Evolutionary conservation across 345 rosid genomes (phyloP).

Genomic region (Melastoma malabathricum): DNA sequence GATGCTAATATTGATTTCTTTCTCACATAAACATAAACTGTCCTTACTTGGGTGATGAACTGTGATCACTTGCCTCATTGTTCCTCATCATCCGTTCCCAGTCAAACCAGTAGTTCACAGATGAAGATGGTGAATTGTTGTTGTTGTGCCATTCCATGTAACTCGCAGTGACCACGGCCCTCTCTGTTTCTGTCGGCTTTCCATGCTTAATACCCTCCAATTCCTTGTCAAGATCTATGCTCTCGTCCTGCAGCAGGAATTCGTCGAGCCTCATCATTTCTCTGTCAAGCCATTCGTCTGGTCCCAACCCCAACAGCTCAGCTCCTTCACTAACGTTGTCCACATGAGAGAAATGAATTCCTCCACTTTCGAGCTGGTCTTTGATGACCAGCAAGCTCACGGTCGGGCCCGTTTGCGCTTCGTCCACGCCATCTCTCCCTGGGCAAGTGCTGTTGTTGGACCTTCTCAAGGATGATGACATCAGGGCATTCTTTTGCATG

Average conservation of each 20-base stretch:
- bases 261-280: slow-evolving; percentile 45
- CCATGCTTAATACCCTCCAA: background rate
- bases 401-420: background rate
- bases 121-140: too few species aligned
- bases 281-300: slow-evolving; percentile 57
- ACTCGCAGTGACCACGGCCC: too few species aligned
- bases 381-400: background rate
- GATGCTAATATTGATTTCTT: too few species aligned
- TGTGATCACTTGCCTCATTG: too few species aligned
- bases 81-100: too few species aligned
- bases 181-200: background rate
- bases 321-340: slow-evolving; percentile 3
- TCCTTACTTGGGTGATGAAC: too few species aligned
- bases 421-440: background rate
- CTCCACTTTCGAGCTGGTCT: background rate
- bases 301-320: slow-evolving; percentile 17
- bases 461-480: slow-evolving; percentile 15
- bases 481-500: slow-evolving; percentile 26
- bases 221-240: background rate
- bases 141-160: too few species aligned
- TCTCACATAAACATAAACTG: too few species aligned
- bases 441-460: slow-evolving; percentile 1
- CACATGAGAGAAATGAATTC: background rate
- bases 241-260: slow-evolving; percentile 3
- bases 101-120: too few species aligned